Percentiles rank a stretch among this genome's conserved stretches.
Conservation (phyloP, 129 eudicot species). For the Erigeron canadensis region DNA sequence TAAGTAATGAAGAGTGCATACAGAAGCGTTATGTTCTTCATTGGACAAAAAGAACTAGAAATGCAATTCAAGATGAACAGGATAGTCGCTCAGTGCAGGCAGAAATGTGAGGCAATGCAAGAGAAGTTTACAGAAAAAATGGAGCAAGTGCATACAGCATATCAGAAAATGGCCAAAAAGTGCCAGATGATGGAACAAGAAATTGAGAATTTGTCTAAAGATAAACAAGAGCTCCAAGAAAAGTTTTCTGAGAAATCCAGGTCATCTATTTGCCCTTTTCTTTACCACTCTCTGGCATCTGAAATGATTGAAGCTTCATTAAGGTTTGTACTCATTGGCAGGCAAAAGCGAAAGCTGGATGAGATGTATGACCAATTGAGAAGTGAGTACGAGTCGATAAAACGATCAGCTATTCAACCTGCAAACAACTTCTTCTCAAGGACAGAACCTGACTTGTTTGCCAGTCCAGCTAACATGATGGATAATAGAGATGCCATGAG, state of each 20-base stretch:
- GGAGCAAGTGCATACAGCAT: conserved; percentile 84
- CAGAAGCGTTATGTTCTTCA: conserved; percentile 79
- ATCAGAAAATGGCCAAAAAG: conserved; percentile 85
- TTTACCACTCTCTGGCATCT: neutral
- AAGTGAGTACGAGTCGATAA: conserved; percentile 72
- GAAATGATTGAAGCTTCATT: conserved; percentile 11
- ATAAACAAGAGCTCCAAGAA: conserved; percentile 91
- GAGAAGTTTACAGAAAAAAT: conserved; percentile 79
- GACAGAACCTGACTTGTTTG: conserved; percentile 69
- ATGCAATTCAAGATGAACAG: conserved; percentile 93
- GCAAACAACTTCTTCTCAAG: conserved; percentile 65
- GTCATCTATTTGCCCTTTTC: conserved; percentile 30
- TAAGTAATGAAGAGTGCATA: conserved; percentile 92
- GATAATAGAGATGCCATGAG: conserved; percentile 64
- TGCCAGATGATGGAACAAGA: conserved; percentile 97
- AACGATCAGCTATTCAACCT: conserved; percentile 86
- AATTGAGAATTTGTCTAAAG: conserved; percentile 75
- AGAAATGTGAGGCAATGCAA: conserved; percentile 85
- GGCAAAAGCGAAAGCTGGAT: conserved; percentile 93
- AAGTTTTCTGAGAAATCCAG: conserved; percentile 91
- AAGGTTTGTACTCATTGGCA: conserved; percentile 31
- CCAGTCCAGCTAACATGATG: conserved; percentile 74
- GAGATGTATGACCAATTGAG: conserved; percentile 94
- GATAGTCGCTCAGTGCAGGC: conserved; percentile 67
- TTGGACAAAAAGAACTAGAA: conserved; percentile 93